Percentiles rank a stretch among this genome's conserved stretches.
These are phyloP conservation scores for Phytomonas serpens DNA, from an alignment of 208 protist species.

Conservation along the genomic window DNA sequence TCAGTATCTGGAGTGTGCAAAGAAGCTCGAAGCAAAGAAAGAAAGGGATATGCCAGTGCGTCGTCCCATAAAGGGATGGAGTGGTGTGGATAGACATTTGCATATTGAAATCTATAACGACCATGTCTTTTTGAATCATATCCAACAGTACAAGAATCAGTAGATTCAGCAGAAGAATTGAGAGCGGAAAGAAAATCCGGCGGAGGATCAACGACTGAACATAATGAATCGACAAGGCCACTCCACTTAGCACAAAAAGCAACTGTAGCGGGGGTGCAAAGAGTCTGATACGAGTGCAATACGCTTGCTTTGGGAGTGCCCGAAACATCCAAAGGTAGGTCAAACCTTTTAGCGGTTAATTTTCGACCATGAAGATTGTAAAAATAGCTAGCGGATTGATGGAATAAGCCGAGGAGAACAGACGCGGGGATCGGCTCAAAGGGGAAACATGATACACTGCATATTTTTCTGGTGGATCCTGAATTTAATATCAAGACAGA, in stretches of 20 bases:
- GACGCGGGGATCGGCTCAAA: not conserved
- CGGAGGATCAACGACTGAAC: not conserved
- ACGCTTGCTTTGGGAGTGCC: not conserved
- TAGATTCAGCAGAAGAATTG: not conserved
- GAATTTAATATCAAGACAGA: not conserved
- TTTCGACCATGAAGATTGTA: not conserved
- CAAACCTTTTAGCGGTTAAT: not conserved
- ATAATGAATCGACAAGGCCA: not conserved
- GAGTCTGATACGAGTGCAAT: not conserved
- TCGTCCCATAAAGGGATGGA: not conserved
- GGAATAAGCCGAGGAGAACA: not conserved
- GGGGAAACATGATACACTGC: not conserved
- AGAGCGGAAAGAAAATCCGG: not conserved
- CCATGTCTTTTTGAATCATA: not conserved
- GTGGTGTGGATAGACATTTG: not conserved
- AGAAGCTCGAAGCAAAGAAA: not conserved
- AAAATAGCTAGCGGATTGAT: not conserved
- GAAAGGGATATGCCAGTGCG: not conserved
- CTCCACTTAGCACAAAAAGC: not conserved
- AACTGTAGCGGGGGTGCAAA: not conserved
- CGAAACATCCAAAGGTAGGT: not conserved
- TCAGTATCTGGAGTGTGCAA: not conserved
- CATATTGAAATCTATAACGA: not conserved
- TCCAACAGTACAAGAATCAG: not conserved
- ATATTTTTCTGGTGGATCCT: not conserved